Percentiles rank a stretch among this genome's conserved stretches.
Evolutionary conservation across 345 rosid species (phyloP).

Genomic region (Clarkia xantiana): DNA sequence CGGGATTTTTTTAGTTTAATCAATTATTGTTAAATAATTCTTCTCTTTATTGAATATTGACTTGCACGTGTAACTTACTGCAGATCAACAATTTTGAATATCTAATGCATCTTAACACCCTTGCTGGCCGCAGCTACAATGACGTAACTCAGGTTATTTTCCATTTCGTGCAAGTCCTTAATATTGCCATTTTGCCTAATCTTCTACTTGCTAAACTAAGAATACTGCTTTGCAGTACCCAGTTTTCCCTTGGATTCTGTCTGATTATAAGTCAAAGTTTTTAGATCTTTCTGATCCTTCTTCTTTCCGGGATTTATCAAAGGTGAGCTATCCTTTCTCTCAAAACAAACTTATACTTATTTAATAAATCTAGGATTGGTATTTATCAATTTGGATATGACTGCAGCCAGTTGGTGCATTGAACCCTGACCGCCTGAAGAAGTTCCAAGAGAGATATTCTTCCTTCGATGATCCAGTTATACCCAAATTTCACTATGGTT

Average conservation of each 20-base stretch:
- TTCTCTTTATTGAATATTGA: neutral
- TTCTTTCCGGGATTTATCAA: constrained; percentile 86
- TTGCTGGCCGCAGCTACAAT: constrained; percentile 98
- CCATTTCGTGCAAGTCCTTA: neutral
- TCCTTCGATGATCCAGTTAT: constrained; percentile 96
- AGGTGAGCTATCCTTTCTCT: constrained; percentile 37
- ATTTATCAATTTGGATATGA: constrained; percentile 6
- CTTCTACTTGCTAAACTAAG: constrained; percentile 8
- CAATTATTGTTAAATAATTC: neutral
- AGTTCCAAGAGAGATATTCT: constrained; percentile 91
- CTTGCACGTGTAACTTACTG: constrained; percentile 8
- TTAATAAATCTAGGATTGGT: neutral
- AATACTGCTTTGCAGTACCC: constrained; percentile 65
- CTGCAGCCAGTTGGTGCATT: constrained; percentile 96
- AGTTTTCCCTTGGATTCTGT: constrained; percentile 95
- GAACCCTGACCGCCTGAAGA: constrained; percentile 64
- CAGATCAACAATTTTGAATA: constrained; percentile 99
- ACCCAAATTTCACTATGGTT: constrained; percentile 96
- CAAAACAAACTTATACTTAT: neutral
- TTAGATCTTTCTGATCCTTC: constrained; percentile 78
- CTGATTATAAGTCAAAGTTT: constrained; percentile 63
- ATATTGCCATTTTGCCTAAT: neutral
- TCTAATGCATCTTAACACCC: constrained; percentile 85
- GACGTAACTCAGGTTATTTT: constrained; percentile 87
- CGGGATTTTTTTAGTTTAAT: neutral